Percentiles rank a stretch among this genome's conserved stretches.
Conservation (phyloP, 352 stramenopile genomes). For the Globisporangium spinosum region DNA sequence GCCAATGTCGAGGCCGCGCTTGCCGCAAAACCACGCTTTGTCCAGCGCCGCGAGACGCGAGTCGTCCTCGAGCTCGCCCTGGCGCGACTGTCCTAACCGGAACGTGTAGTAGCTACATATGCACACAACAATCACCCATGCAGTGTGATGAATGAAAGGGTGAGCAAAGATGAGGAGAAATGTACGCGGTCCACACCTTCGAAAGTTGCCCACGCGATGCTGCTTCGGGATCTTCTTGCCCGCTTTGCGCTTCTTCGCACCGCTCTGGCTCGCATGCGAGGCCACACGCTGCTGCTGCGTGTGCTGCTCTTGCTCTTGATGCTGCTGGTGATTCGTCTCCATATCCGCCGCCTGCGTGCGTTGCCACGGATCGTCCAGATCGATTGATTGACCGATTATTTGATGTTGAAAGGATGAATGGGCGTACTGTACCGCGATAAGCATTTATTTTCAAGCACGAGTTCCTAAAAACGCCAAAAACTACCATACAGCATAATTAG, state of each 20-base stretch:
- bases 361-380: background rate
- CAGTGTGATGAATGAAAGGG: background rate
- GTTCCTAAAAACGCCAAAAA: too few species aligned
- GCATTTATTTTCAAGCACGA: too few species aligned
- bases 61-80: conserved; percentile 51
- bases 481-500: too few species aligned
- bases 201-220: conserved; percentile 73
- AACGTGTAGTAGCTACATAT: conserved; percentile 69
- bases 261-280: background rate
- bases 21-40: conserved; percentile 59
- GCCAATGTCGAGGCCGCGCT: conserved; percentile 69
- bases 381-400: background rate
- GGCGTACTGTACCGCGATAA: background rate
- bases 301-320: background rate
- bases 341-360: background rate
- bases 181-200: conserved; percentile 31
- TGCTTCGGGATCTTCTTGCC: conserved; percentile 34
- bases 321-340: background rate
- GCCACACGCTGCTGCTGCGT: background rate
- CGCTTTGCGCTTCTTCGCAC: conserved; percentile 20
- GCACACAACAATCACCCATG: background rate
- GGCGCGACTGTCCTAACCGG: conserved; percentile 52
- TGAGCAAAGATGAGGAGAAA: background rate
- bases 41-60: conserved; percentile 55
- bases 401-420: background rate